Base-by-base conservation (phyloP, 805 yeast genomes). In the Komagataella pseudopastoris region DNA sequence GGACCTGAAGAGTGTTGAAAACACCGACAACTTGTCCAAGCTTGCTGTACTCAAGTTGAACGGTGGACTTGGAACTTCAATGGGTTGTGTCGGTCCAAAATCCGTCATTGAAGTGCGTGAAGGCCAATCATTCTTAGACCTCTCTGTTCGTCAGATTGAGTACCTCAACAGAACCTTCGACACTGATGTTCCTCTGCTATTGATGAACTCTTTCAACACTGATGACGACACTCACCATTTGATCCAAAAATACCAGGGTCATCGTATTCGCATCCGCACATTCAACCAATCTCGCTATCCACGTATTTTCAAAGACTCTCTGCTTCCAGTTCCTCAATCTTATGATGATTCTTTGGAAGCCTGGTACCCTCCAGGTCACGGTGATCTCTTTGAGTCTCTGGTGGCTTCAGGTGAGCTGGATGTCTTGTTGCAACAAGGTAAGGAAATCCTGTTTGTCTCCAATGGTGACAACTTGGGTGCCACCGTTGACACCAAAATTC, bases 291-390 rank as follows among this genome's bases (percentile, higher is more conserved):
- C 97, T n/a, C 81, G 93, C 60, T 93, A 81, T 75, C 99, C 99
- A 62, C 82, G 99, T 71, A 88, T 93, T 57, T 85, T 78, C 74
- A 88, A 86, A 72, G 99, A 93, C 69, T 88, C 97, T n/a, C 71
- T 89, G 60, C 78, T 93, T 65, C 99, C 99, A 23, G 96, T 91
- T 49, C 97, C 99, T 54, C 79, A 85, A 57, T 64, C 77, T 43
- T 76, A 67, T 56, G 82, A 83, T 54, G 96, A 88, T 62, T 75
- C 76, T 46, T 76, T 86, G 59, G 91, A 88, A 61, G 75, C 86
- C 53, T 93, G 99, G 99, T 93, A 93, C 67, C 99, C 99, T 50
- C 99, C 99, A n/a, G 99, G 99, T 51, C 99, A 93, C 69, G 99
- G 99, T 71, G 99, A 93, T 71, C 73, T 93, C 67, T 93, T 90